Conservation (phyloP, 805 yeast species). For the Wickerhamiella azyma region DNA sequence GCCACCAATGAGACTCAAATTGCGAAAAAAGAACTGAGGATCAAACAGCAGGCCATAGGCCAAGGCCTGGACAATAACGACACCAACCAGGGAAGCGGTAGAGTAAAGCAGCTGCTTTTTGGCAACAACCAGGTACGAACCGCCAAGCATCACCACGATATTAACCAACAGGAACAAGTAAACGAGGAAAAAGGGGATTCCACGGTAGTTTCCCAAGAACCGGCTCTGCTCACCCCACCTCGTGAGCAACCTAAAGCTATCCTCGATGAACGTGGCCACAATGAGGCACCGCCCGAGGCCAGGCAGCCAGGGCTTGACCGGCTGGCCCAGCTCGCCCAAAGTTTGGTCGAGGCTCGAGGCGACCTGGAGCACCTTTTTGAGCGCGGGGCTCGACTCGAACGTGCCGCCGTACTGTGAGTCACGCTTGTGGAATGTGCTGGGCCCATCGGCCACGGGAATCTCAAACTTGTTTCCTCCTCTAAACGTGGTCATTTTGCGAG, state of each 20-base stretch:
- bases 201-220: constrained; percentile 68
- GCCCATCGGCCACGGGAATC: constrained; percentile 11
- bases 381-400: constrained; percentile 3
- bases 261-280: constrained; percentile 89
- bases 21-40: constrained; percentile 68
- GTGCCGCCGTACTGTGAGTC: constrained; percentile 9
- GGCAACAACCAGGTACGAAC: constrained; percentile 57
- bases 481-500: constrained; percentile 3
- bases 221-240: constrained; percentile 90
- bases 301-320: constrained; percentile 44
- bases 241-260: constrained; percentile 62
- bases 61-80: constrained; percentile 70
- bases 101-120: constrained; percentile 59
- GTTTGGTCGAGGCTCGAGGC: constrained; percentile 23
- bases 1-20: constrained; percentile 85
- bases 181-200: constrained; percentile 63
- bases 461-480: constrained; percentile 13
- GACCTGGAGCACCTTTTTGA: constrained; percentile 12
- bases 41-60: constrained; percentile 81
- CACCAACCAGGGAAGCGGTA: constrained; percentile 51
- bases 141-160: constrained; percentile 53
- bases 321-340: constrained; percentile 24
- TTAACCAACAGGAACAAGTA: constrained; percentile 53
- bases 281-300: constrained; percentile 78
- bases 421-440: constrained; percentile 4